Conservation (phyloP, 2,329 filamentous ascomycete species). For the Coniella vitis region DNA sequence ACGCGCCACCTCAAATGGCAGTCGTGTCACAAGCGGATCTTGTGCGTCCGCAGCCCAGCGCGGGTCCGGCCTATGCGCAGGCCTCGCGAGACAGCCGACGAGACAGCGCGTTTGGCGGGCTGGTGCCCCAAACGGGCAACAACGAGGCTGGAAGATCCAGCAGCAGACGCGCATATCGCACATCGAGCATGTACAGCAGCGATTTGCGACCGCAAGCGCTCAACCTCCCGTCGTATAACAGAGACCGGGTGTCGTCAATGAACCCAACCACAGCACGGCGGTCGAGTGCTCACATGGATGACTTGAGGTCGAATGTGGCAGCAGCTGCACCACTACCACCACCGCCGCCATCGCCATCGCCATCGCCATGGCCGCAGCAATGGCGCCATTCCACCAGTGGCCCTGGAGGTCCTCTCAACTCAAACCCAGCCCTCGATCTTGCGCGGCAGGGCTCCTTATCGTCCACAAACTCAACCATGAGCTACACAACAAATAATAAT, state of each 20-base stretch:
- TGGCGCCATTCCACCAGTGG: background rate
- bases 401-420: background rate
- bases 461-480: background rate
- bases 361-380: background rate
- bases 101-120: background rate
- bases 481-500: background rate
- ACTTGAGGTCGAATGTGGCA: background rate
- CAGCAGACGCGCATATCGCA: background rate
- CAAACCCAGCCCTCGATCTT: background rate
- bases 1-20: conserved; percentile 3
- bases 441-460: background rate
- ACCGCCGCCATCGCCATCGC: background rate
- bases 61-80: background rate
- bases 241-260: background rate
- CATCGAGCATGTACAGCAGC: conserved; percentile 1
- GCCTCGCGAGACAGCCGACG: background rate
- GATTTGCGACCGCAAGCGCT: background rate
- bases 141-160: background rate
- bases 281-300: background rate
- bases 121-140: background rate
- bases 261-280: background rate
- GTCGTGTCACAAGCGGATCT: conserved; percentile 2
- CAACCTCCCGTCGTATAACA: background rate
- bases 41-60: background rate
- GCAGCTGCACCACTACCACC: background rate